Evolutionary conservation across 768 basidiomycete species (phyloP).

Genomic region (Leccinum boreale): DNA sequence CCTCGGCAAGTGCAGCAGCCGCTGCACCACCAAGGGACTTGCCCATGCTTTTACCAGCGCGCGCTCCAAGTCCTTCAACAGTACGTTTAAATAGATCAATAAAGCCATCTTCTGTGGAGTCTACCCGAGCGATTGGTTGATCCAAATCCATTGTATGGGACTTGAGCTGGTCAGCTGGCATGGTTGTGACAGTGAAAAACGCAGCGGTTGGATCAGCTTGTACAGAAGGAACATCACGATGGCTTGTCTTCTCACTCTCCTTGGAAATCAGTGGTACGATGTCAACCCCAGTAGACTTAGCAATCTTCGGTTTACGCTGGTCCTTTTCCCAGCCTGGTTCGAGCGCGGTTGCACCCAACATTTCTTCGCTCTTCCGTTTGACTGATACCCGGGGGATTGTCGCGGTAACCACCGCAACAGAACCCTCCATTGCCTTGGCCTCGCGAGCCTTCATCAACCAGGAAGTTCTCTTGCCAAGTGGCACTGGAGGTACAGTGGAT

Average conservation of each 20-base stretch:
- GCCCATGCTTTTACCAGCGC: slow-evolving; percentile 52
- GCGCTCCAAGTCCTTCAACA: slow-evolving; percentile 62
- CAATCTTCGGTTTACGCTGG: slow-evolving; percentile 46
- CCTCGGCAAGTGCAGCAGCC: slow-evolving; percentile 62
- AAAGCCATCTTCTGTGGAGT: slow-evolving; percentile 40
- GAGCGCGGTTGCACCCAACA: slow-evolving; percentile 24
- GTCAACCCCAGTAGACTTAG: slow-evolving; percentile 43
- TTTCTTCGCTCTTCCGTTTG: slow-evolving; percentile 69
- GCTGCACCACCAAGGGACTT: slow-evolving; percentile 58
- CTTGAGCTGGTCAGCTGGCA: slow-evolving; percentile 14
- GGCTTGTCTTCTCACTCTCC: slow-evolving; percentile 7
- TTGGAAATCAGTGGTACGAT: slow-evolving; percentile 21
- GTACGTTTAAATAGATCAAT: slow-evolving; percentile 69
- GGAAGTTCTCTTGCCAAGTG: slow-evolving; percentile 65
- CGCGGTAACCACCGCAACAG: not conserved
- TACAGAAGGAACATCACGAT: not conserved
- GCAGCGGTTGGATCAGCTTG: not conserved
- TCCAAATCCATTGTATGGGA: slow-evolving; percentile 24
- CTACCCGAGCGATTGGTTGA: slow-evolving; percentile 7
- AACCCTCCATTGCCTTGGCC: slow-evolving; percentile 59
- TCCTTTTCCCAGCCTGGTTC: slow-evolving; percentile 33
- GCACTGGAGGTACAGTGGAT: slow-evolving; percentile 37
- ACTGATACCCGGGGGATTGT: slow-evolving; percentile 19
- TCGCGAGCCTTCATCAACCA: slow-evolving; percentile 80
- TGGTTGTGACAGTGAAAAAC: not conserved